Evolutionary conservation across 1,284 basidiomycete genomes (phyloP).

Genomic region (Boletus sp.): DNA sequence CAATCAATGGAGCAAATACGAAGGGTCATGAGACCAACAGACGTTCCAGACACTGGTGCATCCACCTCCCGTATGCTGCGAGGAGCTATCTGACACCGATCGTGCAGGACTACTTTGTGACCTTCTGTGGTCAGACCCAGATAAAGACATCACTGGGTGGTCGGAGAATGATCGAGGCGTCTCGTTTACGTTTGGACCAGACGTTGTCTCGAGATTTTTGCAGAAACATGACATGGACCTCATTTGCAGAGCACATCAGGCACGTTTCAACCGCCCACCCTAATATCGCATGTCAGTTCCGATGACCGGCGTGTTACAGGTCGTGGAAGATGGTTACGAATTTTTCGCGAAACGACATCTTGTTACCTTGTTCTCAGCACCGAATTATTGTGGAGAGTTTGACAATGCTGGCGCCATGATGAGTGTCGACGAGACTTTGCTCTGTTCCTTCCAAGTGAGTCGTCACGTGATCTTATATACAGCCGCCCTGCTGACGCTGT

Average conservation of each 20-base stretch:
- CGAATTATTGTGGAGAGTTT: conserved; percentile 98
- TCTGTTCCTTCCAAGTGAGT: conserved; percentile 96
- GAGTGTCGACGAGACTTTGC: conserved; percentile 96
- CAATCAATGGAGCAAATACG: conserved; percentile 99
- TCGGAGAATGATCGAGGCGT: conserved; percentile 99
- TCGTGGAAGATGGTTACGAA: conserved; percentile 98
- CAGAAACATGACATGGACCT: conserved; percentile 99
- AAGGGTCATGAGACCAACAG: conserved; percentile 97
- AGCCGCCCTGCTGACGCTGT: conserved; percentile 1
- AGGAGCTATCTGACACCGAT: conserved; percentile 13
- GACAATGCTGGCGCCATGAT: conserved; percentile 99
- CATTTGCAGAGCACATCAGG: conserved; percentile 97
- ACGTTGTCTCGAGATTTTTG: conserved; percentile 95
- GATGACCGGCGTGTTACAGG: conserved; percentile 42
- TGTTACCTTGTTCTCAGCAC: conserved; percentile 96
- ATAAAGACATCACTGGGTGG: conserved; percentile 99
- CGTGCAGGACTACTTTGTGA: conserved; percentile 84
- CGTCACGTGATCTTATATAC: conserved; percentile 18
- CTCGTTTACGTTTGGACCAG: conserved; percentile 97
- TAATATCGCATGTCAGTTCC: conserved; percentile 5
- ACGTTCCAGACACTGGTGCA: conserved; percentile 96
- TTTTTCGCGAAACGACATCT: conserved; percentile 98
- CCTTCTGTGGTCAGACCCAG: conserved; percentile 97
- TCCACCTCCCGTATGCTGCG: conserved; percentile 12
- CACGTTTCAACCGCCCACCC: conserved; percentile 33